Base-by-base conservation (phyloP, 805 yeast genomes). In the Wickerhamiella allomyrinae region DNA sequence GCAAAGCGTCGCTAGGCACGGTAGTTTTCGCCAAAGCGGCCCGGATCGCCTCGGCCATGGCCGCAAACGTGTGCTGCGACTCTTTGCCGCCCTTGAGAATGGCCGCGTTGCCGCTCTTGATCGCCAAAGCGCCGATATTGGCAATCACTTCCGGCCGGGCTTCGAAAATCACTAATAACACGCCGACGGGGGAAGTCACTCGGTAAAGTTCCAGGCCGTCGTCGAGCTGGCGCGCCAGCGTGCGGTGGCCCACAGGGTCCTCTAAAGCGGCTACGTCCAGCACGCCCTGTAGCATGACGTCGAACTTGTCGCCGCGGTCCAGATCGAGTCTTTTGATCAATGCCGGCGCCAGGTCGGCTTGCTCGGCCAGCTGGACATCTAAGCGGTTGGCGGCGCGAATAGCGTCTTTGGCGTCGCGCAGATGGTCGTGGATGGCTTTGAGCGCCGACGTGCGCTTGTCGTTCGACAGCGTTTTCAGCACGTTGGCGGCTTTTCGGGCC, bases 101-200 rank as follows among this genome's bases (percentile, higher is more conserved):
- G 40, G 96, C 98, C 7, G 96, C 82, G 58, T 91, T 91, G 38
- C 96, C 97, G 2, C 95, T 85, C 60, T 93, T 91, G 58, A 91
- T 78, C 15, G 97, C 95, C 54, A 91, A 69, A 0, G 98, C 91
- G 11, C 95, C 80, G 55, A 91, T 91, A 58, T 91, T 93, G 42
- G 98, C 98, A 66, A 91, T 91, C 9, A 91, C 98, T 59, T 91
- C 99, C 29, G 99, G 99, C 56, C 99, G 74, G 23, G 94, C 76
- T 62, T 91, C 99, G 59, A 91, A 91, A 42, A 91, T 93, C 37
- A 91, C 86, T 47, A 91, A 67, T 36, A 91, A 62, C 0, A 85
- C 96, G 15, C 99, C 99, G 5, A 91, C 86, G 11, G 99, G 98
- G 21, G 95, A 82, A 5, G 95, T 79, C 10, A 89, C 70, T 56